Base-by-base conservation (phyloP, 2,329 filamentous ascomycete genomes). In the Hypocreales sp. region DNA sequence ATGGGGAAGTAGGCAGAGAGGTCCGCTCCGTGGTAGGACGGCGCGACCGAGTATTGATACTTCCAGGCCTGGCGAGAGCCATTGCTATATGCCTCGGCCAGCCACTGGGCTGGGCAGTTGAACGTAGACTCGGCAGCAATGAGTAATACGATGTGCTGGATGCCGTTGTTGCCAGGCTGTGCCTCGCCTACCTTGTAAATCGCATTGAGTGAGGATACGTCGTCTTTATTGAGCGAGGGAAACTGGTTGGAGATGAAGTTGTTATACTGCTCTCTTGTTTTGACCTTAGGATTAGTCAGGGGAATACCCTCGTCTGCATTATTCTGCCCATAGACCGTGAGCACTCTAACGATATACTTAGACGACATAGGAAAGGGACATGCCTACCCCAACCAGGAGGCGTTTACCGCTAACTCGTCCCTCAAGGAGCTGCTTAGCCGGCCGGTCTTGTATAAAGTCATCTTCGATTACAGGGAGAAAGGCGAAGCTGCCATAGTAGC, bases 31-130 rank as follows among this genome's bases (percentile, higher is more conserved):
- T 64, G 60, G 7, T 31, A 39, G 2, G 51, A 51, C 8, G 51
- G 51, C 0, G 53, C 46, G 17, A 60, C 51, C 5, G 55, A 59
- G 40, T 56, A 65, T 35, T 67, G 62, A 36, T 64, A 65, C 22
- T 58, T 58, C 47, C 54, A 65, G 4, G 51, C 47, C 17, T 49
- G 33, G 3, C 47, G 44, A 11, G 30, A 39, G 11, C 36, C 35
- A 8, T 34, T 24, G 27, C 48, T 39, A 32, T 55, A 71, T 4
- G 61, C 62, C 20, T 59, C 50, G 3, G 59, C 57, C 30, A 70
- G 45, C 66, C 64, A 71, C 42, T 70, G 69, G 0, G 60, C 56
- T 0, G 66, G 60, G 39, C 68, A 72, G 23, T 62, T 51, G 33
- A 71, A 70, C 2, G 61, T 64, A n/a, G n/a, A n/a, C n/a, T n/a